Conservation (phyloP, 2,329 filamentous ascomycete genomes). For the Colletotrichum phormii region DNA sequence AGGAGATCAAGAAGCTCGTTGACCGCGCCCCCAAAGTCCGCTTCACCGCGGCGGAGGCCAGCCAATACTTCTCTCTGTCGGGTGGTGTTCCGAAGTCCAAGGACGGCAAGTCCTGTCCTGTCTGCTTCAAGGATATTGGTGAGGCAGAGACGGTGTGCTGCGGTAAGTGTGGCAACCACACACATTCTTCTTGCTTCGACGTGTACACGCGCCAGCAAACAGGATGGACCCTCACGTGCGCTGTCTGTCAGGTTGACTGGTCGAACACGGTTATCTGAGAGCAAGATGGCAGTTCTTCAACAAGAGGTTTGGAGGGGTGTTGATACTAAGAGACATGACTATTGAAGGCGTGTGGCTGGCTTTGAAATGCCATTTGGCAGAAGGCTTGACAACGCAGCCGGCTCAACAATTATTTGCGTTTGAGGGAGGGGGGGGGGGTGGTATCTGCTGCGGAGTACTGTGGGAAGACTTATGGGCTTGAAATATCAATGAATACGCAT, state of each 20-base stretch:
- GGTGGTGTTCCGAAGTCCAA: constrained; percentile 28
- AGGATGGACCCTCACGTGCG: constrained; percentile 18
- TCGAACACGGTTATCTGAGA: background rate
- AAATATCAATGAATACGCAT: background rate
- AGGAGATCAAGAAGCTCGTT: constrained; percentile 20
- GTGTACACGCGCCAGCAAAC: background rate
- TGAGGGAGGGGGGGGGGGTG: no score
- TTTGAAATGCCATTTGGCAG: background rate
- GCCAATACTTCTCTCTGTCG: constrained; percentile 15
- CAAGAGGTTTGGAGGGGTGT: background rate
- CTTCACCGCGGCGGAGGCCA: constrained; percentile 12
- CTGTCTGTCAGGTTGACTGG: constrained; percentile 22
- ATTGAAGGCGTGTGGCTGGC: background rate
- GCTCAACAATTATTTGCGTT: background rate
- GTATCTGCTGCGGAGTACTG: background rate
- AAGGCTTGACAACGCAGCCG: background rate
- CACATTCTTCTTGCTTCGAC: constrained; percentile 26
- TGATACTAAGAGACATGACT: background rate
- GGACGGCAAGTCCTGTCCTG: constrained; percentile 14
- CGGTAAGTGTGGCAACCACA: constrained; percentile 26
- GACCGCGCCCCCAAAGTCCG: constrained; percentile 15
- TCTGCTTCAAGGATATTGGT: constrained; percentile 26
- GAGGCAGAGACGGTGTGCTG: constrained; percentile 11
- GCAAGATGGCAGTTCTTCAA: background rate
- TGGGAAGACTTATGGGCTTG: background rate